These are phyloP conservation scores for Myotisia sp. DNA, from an alignment of 2,329 filamentous ascomycete genomes.

Conservation along the genomic window DNA sequence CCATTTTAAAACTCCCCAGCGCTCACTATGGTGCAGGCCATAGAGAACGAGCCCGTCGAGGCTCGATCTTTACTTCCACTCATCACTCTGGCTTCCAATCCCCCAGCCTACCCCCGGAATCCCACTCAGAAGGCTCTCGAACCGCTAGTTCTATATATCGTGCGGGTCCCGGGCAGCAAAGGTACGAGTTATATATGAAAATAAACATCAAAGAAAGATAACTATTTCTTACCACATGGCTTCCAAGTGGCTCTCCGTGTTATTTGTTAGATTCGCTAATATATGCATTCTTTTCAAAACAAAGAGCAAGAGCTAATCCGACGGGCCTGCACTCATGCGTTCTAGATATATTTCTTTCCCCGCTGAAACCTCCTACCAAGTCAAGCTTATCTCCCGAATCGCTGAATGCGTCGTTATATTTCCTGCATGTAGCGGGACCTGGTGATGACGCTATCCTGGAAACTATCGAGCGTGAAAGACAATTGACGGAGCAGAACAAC, in stretches of 20 bases:
- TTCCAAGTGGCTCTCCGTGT: no score
- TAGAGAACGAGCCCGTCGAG: conserved; percentile 38
- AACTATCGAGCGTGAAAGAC: conserved; percentile 24
- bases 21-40: background rate
- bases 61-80: conserved; percentile 70
- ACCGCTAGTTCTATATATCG: conserved; percentile 75
- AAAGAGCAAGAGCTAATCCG: no score
- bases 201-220: no score
- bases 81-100: conserved; percentile 68
- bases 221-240: background rate
- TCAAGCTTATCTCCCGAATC: conserved; percentile 72
- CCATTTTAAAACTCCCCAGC: no score
- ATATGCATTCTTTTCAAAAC: conserved; percentile 10
- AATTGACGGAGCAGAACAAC: conserved; percentile 2
- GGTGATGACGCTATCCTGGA: conserved; percentile 37
- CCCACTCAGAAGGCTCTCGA: conserved; percentile 54
- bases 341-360: conserved; percentile 78
- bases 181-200: conserved; percentile 38
- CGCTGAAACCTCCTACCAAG: conserved; percentile 74
- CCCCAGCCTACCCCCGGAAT: conserved; percentile 70
- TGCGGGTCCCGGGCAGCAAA: conserved; percentile 78
- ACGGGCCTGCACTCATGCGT: background rate
- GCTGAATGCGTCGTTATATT: conserved; percentile 78
- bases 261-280: background rate
- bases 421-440: conserved; percentile 62